Evolutionary conservation across 1,284 basidiomycete species (phyloP), one percentile per base, ranked within the genome.

Genomic region (Sanghuangporus baumii): DNA sequence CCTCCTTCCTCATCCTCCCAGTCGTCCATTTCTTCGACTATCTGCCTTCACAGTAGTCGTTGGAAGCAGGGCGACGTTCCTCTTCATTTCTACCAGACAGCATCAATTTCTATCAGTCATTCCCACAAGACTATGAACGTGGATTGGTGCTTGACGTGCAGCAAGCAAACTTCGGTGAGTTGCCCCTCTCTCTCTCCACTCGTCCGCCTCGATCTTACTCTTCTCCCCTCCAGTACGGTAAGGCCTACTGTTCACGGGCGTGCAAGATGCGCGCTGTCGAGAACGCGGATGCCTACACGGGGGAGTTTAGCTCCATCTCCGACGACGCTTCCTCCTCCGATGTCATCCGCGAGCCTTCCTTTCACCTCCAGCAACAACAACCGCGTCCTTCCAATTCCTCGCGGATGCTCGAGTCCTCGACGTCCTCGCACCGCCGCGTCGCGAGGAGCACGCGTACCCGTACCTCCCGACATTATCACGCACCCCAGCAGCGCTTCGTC

Each of bases 131-230:
- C 46, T 43, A 84, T 87, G 81, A 86, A 87, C 72, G 81, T 79
- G 64, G 80, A 86, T 75, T 88, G 86, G 86, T 88, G 87, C 71
- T 77, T 88, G 67, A 77, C 76, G 63, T 88, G 86, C 76, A 76
- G 79, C 67, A 77, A 78, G 67, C 79, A 77, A 67, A 74, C 82
- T n/a, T 26, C 48, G 66, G 85, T 86, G 73, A 61, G 82, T 80
- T 11, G 46, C 59, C 31, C 37, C 40, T 26, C 57, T 14, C 55
- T 41, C 55, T 52, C 23, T 55, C 59, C 7, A 34, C 54, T 50
- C 18, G 62, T 56, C 68, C 71, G 57, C 67, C 67, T 55, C 36
- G n/a, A 16, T 50, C 9, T 20, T 20, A 50, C 55, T 38, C 47
- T 5, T 20, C 7, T 6, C 16, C 46, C 23, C 58, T 59, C 51